phyloP scores from a whole-genome alignment of 1,284 basidiomycete genomes.

The Naganishia sp. region DNA sequence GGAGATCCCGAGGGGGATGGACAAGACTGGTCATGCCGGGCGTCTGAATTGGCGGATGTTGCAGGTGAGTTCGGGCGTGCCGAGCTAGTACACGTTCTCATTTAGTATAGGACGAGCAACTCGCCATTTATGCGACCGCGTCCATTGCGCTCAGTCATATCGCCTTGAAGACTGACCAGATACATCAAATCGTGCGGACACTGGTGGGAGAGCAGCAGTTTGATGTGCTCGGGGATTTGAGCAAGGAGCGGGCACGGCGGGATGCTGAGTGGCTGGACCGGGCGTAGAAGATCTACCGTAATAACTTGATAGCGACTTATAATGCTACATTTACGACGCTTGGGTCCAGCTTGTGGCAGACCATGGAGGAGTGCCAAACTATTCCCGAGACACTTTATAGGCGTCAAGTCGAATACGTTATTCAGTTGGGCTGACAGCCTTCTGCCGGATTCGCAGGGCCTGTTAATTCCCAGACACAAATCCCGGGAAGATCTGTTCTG shows the following conservation, averaged over 20 bases:
- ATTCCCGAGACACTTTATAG: too few species aligned
- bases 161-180: constrained; percentile 42
- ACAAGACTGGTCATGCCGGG: background rate
- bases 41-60: constrained; percentile 24
- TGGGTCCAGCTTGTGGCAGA: too few species aligned
- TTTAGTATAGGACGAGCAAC: constrained; percentile 45
- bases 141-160: constrained; percentile 46
- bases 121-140: constrained; percentile 48
- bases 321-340: too few species aligned
- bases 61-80: constrained; percentile 11
- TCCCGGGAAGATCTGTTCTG: too few species aligned
- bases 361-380: too few species aligned
- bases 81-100: background rate
- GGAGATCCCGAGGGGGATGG: background rate
- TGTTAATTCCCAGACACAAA: too few species aligned
- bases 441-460: too few species aligned
- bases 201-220: constrained; percentile 49
- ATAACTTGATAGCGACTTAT: too few species aligned
- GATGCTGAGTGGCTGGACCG: constrained; percentile 19
- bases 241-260: constrained; percentile 5
- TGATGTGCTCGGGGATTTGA: constrained; percentile 42
- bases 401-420: too few species aligned
- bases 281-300: background rate
- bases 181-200: constrained; percentile 42
- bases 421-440: too few species aligned